These are phyloP conservation scores for Dendrobium catenatum DNA, from an alignment of 106 monocot species.

Conservation along the genomic window DNA sequence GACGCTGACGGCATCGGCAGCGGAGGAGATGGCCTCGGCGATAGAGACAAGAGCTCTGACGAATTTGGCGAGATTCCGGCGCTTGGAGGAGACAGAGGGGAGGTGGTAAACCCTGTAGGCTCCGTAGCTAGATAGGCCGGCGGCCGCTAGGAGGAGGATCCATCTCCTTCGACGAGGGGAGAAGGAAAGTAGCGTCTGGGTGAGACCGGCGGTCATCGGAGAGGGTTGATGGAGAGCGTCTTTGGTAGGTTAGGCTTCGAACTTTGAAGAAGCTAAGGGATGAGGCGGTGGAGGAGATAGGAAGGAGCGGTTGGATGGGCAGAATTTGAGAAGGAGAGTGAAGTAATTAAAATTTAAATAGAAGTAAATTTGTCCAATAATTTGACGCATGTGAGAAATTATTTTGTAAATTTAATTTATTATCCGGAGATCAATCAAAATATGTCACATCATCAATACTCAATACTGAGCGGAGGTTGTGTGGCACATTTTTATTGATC, in stretches of 20 bases:
- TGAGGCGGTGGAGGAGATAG: too few relatives aligned
- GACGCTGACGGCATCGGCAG: conserved; percentile 40
- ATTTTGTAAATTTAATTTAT: too few relatives aligned
- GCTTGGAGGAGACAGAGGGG: conserved; percentile 33
- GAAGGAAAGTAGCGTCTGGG: conserved; percentile 4
- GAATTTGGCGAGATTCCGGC: conserved; percentile 24
- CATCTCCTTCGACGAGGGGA: conserved; percentile 34
- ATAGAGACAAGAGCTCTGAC: conserved; percentile 28
- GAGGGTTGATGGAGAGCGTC: not conserved
- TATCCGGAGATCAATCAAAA: too few relatives aligned
- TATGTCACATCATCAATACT: too few relatives aligned
- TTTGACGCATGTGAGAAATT: too few relatives aligned
- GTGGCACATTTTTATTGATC: too few relatives aligned
- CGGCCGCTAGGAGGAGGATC: conserved; percentile 39
- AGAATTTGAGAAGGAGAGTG: too few relatives aligned
- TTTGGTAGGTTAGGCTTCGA: too few relatives aligned
- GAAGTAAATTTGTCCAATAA: too few relatives aligned
- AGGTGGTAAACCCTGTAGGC: conserved; percentile 60
- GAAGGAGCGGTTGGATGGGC: too few relatives aligned
- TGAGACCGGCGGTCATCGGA: conserved; percentile 4
- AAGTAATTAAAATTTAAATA: too few relatives aligned
- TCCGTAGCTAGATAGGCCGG: conserved; percentile 33
- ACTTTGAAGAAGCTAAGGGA: too few relatives aligned
- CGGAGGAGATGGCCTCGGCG: conserved; percentile 33
- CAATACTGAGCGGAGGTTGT: fast-evolving